Percentiles rank a stretch among this genome's conserved stretches.
These are phyloP conservation scores for Rhizopus arrhizus DNA, from an alignment of 371 early-diverging fungal species.

Conservation along the genomic window DNA sequence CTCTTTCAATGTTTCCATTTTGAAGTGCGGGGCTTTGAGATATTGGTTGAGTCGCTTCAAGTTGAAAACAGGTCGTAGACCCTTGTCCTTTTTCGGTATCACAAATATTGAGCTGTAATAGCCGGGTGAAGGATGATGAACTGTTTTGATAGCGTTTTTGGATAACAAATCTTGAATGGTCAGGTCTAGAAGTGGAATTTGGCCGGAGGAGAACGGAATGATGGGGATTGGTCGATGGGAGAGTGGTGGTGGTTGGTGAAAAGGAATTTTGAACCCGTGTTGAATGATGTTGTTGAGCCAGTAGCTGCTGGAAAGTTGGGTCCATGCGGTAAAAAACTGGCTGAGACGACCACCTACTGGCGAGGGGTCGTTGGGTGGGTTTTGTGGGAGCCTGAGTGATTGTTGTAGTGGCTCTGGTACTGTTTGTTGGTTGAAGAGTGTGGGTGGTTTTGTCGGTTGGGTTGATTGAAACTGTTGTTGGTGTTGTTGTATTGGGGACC, in stretches of 20 bases:
- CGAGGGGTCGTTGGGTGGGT: not conserved
- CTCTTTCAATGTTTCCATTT: slow-evolving; percentile 31
- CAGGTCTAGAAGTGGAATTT: slow-evolving; percentile 13
- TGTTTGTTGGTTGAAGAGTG: not conserved
- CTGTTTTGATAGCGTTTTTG: slow-evolving; percentile 32
- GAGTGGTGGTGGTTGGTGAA: slow-evolving; percentile 21
- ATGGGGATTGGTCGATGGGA: not conserved
- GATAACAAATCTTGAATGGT: slow-evolving; percentile 25
- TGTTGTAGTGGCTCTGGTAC: not conserved
- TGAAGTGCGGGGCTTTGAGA: slow-evolving; percentile 24
- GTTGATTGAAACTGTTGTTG: slow-evolving; percentile 5
- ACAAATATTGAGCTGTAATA: slow-evolving; percentile 29
- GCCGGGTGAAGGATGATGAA: slow-evolving; percentile 15
- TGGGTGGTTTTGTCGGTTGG: not conserved
- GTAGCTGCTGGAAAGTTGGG: slow-evolving; percentile 17
- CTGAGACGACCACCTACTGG: slow-evolving; percentile 33
- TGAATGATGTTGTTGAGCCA: slow-evolving; percentile 25
- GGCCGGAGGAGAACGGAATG: slow-evolving; percentile 11
- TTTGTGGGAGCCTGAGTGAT: not conserved
- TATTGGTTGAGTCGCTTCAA: slow-evolving; percentile 28
- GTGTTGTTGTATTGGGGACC: slow-evolving; percentile 1
- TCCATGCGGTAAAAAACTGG: slow-evolving; percentile 27
- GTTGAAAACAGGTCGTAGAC: slow-evolving; percentile 29
- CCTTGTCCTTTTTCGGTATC: slow-evolving; percentile 29
- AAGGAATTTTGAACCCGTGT: slow-evolving; percentile 29